Evolutionary conservation across 352 stramenopile species (phyloP), one percentile per base, ranked within the genome.

Genomic region (Globisporangium emineosum): DNA sequence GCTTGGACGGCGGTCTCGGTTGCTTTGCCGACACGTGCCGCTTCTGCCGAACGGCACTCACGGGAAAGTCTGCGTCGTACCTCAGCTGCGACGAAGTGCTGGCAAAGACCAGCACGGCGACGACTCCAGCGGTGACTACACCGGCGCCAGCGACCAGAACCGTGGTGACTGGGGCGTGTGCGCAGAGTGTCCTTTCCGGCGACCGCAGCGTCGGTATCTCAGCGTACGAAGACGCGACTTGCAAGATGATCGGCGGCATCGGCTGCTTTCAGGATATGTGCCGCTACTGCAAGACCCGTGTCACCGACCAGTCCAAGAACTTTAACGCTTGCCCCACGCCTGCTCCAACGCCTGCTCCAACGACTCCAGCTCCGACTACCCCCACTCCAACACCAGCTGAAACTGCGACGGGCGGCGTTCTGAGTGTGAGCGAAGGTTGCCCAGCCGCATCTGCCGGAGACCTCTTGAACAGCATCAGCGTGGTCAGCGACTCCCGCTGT

Each of bases 201-300:
- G 54, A 50, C 32, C 29, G 12, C 7, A 21, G 13, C 4, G 32
- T 33, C 8, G 54, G 54, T 33, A 60, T 60, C 32, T 50, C 32
- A 5, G 33, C 33, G 12, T 55, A 42, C 27, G 30, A 21, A 8
- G 52, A 66, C 3, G n/a, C 30, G 2, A 32, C 47, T 1, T 65
- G 59, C n/a, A 56, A 56, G n/a, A 37, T 5, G 2, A 27, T 19
- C 2, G 12, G 72, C n/a, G n/a, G n/a, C n/a, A n/a, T 75, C 23
- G 75, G 75, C 8, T 83, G 72, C 27, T 70, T 72, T 57, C 73
- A 74, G 49, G 61, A 49, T 9, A 62, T 69, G 0, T 83, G 75
- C 35, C 70, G 73, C 17, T 83, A 76, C 61, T 82, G 75, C 37
- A 76, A 78, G 62, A 55, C 66, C 3, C 35, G 30, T 7, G 30